phyloP scores from a whole-genome alignment of 176 grass and related monocot genomes.

The Raddia guianensis region DNA sequence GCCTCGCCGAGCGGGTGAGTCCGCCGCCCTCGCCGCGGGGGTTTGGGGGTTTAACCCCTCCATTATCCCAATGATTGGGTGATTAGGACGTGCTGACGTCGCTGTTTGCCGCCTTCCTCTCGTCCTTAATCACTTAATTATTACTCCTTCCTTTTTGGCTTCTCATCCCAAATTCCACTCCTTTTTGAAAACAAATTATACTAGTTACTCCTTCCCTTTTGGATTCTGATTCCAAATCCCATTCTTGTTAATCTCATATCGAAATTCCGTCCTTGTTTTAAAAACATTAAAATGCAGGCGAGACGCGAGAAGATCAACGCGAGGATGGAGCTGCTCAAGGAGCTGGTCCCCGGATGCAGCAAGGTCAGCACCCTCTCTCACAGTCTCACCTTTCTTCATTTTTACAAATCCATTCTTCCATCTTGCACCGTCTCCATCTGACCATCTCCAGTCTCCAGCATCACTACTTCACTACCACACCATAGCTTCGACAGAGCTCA shows the following conservation, averaged over 20 bases:
- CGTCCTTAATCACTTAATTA: slow-evolving; percentile 37
- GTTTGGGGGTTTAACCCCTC: background rate
- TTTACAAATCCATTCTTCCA: background rate
- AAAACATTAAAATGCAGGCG: slow-evolving; percentile 40
- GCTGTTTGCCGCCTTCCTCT: slow-evolving; percentile 35
- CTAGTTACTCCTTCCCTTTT: too few species aligned
- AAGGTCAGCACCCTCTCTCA: slow-evolving; percentile 52
- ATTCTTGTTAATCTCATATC: too few species aligned
- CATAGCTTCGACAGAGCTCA: background rate
- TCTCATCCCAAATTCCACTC: background rate
- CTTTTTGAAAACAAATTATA: too few species aligned
- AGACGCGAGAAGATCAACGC: slow-evolving; percentile 90
- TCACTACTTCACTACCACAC: background rate
- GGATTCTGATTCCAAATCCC: too few species aligned
- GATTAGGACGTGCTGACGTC: slow-evolving; percentile 46
- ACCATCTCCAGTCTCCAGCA: too few species aligned
- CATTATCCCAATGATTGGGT: slow-evolving; percentile 52
- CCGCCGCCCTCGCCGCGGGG: background rate
- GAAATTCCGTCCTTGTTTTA: background rate
- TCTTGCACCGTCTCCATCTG: background rate
- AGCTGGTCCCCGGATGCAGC: slow-evolving; percentile 87
- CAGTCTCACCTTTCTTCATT: background rate
- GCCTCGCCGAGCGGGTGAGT: slow-evolving; percentile 83
- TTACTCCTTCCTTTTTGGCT: slow-evolving; percentile 16
- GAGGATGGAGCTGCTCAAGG: slow-evolving; percentile 89